Conservation (phyloP, 371 early-diverging fungal genomes). For the Paraphysoderma sedebokerense region DNA sequence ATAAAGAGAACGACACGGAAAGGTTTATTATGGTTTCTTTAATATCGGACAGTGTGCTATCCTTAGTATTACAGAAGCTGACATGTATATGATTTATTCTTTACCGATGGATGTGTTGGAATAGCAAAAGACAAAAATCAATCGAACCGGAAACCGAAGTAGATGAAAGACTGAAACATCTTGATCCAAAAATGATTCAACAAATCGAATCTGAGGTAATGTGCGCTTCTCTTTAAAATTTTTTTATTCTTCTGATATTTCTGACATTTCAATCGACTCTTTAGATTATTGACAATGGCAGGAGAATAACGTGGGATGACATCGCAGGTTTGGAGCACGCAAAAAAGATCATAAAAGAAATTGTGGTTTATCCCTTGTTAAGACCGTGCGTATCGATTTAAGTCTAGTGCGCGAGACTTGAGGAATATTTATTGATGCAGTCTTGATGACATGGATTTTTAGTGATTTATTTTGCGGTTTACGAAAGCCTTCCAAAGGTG, state of each 20-base stretch:
- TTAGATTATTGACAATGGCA: conserved; percentile 26
- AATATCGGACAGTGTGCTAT: too few species aligned
- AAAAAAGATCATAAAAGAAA: conserved; percentile 61
- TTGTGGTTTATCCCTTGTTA: conserved; percentile 75
- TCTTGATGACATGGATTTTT: conserved; percentile 1
- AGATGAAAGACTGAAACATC: conserved; percentile 49
- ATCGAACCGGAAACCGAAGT: conserved; percentile 2
- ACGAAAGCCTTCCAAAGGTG: conserved; percentile 72
- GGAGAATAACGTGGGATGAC: conserved; percentile 51
- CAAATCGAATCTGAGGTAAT: conserved; percentile 25
- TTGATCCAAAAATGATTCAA: conserved; percentile 64
- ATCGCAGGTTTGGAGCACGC: conserved; percentile 82
- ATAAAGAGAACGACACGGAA: too few species aligned
- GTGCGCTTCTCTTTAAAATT: background rate
- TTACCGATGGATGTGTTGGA: too few species aligned
- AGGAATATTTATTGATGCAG: too few species aligned
- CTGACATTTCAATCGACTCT: background rate
- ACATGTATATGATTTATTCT: too few species aligned
- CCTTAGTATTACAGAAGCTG: too few species aligned
- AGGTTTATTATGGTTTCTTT: too few species aligned
- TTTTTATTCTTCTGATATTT: background rate
- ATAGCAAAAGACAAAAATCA: too few species aligned
- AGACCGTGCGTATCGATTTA: conserved; percentile 34
- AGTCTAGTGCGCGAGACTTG: too few species aligned
- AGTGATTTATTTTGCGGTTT: conserved; percentile 67